phyloP scores from a whole-genome alignment of 2,329 filamentous ascomycete genomes.

The Pseudogymnoascus sp. region DNA sequence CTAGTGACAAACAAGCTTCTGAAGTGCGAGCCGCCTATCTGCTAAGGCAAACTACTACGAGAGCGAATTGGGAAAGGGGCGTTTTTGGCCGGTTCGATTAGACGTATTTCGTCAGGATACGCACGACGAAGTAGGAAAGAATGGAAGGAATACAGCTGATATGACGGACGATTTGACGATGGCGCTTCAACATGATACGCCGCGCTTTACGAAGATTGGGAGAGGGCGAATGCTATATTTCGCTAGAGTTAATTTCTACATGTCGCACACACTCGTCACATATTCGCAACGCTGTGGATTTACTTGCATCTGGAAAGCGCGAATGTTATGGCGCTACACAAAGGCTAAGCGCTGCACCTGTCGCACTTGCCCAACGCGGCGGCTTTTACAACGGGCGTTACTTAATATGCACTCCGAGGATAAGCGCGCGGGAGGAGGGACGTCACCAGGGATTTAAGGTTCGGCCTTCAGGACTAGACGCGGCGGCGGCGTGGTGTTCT shows the following conservation, averaged over 20 bases:
- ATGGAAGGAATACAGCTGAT: not conserved
- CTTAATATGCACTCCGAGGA: not conserved
- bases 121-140: not conserved
- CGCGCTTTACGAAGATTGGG: not conserved
- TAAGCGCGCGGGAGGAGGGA: not conserved
- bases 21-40: slow-evolving; percentile 5
- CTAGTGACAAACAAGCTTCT: slow-evolving; percentile 4
- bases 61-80: not conserved
- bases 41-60: not conserved
- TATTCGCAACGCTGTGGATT: not conserved
- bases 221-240: not conserved
- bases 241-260: not conserved
- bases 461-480: not conserved
- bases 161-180: slow-evolving; percentile 2
- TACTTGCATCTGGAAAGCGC: not conserved
- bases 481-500: not conserved
- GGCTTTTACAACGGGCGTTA: not conserved
- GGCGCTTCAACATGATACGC: not conserved
- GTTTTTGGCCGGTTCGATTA: not conserved
- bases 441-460: not conserved
- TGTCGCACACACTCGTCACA: not conserved
- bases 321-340: not conserved
- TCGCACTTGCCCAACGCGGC: not conserved
- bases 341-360: not conserved
- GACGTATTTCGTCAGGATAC: not conserved